A percentile compares a stretch with the other conserved stretches of the same genome.
phyloP scores from a whole-genome alignment of 2,329 filamentous ascomycete species.

The Nothophoma quercina region DNA sequence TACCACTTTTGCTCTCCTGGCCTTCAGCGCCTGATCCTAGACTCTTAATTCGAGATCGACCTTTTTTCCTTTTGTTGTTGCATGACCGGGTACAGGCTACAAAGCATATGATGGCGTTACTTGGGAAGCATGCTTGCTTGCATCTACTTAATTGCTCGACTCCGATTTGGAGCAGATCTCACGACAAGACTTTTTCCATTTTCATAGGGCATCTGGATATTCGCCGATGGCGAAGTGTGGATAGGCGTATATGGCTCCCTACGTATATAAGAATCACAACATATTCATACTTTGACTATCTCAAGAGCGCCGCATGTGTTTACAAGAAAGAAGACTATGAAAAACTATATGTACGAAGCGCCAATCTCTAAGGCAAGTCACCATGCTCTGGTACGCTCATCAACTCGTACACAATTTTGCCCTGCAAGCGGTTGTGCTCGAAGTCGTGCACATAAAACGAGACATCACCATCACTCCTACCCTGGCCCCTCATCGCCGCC shows the following conservation, averaged over 20 bases:
- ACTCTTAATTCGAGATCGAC: conserved; percentile 14
- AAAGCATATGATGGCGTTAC: conserved; percentile 19
- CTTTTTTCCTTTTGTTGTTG: conserved; percentile 13
- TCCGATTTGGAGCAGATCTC: conserved; percentile 5
- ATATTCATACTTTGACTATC: background rate
- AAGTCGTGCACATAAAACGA: conserved; percentile 33
- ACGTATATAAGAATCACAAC: conserved; percentile 9
- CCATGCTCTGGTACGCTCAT: background rate
- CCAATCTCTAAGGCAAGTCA: background rate
- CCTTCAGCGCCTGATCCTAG: conserved; percentile 7
- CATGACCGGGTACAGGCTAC: conserved; percentile 12
- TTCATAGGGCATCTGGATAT: conserved; percentile 4
- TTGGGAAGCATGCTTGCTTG: conserved; percentile 7
- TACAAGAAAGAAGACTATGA: too few species aligned
- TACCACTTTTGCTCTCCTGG: conserved; percentile 16
- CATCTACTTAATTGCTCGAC: background rate
- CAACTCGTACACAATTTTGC: conserved; percentile 35
- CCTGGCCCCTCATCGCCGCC: conserved; percentile 26
- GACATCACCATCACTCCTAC: conserved; percentile 21
- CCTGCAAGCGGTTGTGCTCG: conserved; percentile 28
- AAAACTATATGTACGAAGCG: too few species aligned
- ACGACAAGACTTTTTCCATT: conserved; percentile 4
- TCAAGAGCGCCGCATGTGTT: too few species aligned
- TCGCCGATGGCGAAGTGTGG: conserved; percentile 10
- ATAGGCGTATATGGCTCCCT: background rate